Base-by-base conservation (phyloP, 495 filamentous ascomycete genomes). In the Penicillium herquei region DNA sequence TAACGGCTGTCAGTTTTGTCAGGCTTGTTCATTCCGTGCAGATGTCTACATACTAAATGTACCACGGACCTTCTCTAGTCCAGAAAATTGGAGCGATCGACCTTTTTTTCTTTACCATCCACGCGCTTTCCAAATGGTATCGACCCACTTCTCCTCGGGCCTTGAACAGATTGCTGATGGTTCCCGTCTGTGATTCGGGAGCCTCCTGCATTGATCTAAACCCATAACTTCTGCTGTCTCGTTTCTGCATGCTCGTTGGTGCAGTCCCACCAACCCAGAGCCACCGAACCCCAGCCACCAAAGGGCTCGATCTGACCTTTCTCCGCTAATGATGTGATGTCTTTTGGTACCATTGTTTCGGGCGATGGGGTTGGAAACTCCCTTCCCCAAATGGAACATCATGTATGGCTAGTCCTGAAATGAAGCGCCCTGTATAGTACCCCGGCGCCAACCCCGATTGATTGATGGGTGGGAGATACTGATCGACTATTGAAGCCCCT, bases 161-260 rank as follows among this genome's bases (percentile, higher is more conserved):
- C 41, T 56, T 58, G 54, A 56, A 45, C 9, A 46, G 56, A 56
- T 4, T 52, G 55, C 47, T 56, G 42, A 60, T 52, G 55, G 59
- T 61, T 58, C 47, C 58, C 56, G 53, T 42, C 62, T 64, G 58
- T 63, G 61, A 70, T 69, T 67, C 59, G 53, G 61, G 55, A 61
- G 44, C 59, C 18, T 55, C 52, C 53, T 68, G 65, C 65, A 68
- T 63, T 26, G 52, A 60, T 65, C 59, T 61, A 63, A 65, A 21
- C 56, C 34, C 37, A 47, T 52, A 63, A 59, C 54, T 55, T 51
- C 52, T 54, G 48, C 55, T 37, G 11, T 17, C 56, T 45, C 56
- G 57, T 56, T 62, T 64, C 64, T 65, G 64, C 62, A 66, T 62
- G 66, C 68, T 71, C 67, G 70, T 74, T 75, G 72, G 70, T 67